These are phyloP conservation scores for Dactylis glomerata DNA, from an alignment of 176 grass and related monocot species.

Conservation along the genomic window DNA sequence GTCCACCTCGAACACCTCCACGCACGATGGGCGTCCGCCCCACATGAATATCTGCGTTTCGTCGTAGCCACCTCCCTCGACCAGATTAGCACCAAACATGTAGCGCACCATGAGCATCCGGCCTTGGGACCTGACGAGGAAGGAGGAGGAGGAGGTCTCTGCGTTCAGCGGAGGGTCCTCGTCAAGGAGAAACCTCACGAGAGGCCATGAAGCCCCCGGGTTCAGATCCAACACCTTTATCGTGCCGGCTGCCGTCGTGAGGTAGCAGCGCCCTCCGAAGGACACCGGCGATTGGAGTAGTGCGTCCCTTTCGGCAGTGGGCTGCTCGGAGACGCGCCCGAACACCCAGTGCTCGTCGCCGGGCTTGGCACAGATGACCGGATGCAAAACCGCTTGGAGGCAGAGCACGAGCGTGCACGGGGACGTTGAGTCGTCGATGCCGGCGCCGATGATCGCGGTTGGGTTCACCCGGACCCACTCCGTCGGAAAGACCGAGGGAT, in stretches of 20 bases:
- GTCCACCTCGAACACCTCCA: slow-evolving; percentile 17
- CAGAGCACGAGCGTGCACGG: not conserved
- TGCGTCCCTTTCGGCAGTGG: not conserved
- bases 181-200: not conserved
- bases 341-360: not conserved
- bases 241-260: not conserved
- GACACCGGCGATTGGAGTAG: not conserved
- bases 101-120: not conserved
- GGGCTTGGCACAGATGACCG: not conserved
- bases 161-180: not conserved
- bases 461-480: not conserved
- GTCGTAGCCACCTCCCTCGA: not conserved
- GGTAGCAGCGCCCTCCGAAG: not conserved
- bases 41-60: not conserved
- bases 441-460: not conserved
- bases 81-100: not conserved
- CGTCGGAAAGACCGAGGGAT: no score
- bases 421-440: not conserved
- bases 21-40: not conserved
- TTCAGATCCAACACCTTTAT: not conserved
- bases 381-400: not conserved
- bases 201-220: not conserved
- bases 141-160: not conserved
- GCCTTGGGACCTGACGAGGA: not conserved
- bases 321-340: not conserved